Evolutionary conservation across 2,329 filamentous ascomycete genomes (phyloP), one percentile per base, ranked within the genome.

Genomic region (Eutypa lata): DNA sequence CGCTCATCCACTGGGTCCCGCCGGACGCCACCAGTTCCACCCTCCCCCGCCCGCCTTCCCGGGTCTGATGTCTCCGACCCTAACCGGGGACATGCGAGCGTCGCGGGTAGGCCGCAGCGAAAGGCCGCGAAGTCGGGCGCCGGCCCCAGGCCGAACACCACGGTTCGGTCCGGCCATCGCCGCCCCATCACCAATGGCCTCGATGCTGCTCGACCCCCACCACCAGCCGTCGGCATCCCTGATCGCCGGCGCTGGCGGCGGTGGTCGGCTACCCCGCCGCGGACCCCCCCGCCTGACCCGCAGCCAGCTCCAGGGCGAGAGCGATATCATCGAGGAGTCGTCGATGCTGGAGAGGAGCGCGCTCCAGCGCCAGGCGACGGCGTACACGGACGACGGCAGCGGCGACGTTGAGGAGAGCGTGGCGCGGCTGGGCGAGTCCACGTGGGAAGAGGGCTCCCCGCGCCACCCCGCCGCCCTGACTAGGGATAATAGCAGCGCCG

Each of bases 11-110:
- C 49, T 66, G 21, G 66, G 67, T 14, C 80, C 80, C 3, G 78
- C 78, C 2, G 70, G 71, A 49, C 80, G 76, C 54, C 77, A 78
- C 52, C 79, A 80, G 42, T 92, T 93, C 67, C 83, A 92, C 54
- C 88, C 87, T 22, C 89, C 87, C 22, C 89, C 90, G 1, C 89
- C 90, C 5, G 75, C 82, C 1, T 90, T 93, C 64, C 88, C 90
- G 1, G 86, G 84, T 2, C 75, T 90, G 8, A 85, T 83, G 66
- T 88, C 82, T 33, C 84, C 81, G 21, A 82, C 75, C 2, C 68
- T 82, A 50, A 81, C 74, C 13, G 75, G 77, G 21, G 83, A 86
- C 42, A 75, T 84, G 73, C 76, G 79, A 35, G 67, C 68, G 28
- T 83, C 82, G 1, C 75, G 76, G 50, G 66, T 77, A 65, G 69